Percentiles rank a stretch among this genome's conserved stretches.
Conservation (phyloP, 1,284 basidiomycete species). For the Ceraceosorus bombacis region DNA sequence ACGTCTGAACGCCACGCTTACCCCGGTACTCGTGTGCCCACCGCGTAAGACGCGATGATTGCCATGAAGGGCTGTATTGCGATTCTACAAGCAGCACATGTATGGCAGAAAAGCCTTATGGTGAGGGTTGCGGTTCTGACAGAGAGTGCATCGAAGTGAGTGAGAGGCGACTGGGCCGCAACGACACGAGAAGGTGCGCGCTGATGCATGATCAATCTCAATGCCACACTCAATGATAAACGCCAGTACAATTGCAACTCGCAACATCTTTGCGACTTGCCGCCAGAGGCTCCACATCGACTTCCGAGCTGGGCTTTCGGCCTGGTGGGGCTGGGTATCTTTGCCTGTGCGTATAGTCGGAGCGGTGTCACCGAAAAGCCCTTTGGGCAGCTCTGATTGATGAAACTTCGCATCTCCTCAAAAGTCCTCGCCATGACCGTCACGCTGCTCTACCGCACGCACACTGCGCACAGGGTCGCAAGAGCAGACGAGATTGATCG, state of each 20-base stretch:
- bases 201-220: background rate
- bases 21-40: too few relatives aligned
- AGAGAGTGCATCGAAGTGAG: slow-evolving; percentile 15
- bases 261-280: slow-evolving; percentile 1
- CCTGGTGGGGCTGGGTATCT: slow-evolving; percentile 12
- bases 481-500: slow-evolving; percentile 15
- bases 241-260: slow-evolving; percentile 15
- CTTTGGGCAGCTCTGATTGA: background rate
- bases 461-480: slow-evolving; percentile 7
- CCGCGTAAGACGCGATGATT: slow-evolving; percentile 12
- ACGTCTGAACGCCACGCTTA: too few relatives aligned
- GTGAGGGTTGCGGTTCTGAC: slow-evolving; percentile 7
- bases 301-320: slow-evolving; percentile 12
- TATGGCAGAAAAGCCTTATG: slow-evolving; percentile 7
- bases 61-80: slow-evolving; percentile 13
- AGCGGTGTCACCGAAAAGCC: background rate
- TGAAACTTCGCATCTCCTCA: background rate
- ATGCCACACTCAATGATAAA: background rate
- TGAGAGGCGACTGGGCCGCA: background rate
- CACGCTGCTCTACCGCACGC: slow-evolving; percentile 8
- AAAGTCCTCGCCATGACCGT: slow-evolving; percentile 7
- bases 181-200: background rate
- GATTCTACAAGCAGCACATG: slow-evolving; percentile 4
- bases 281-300: slow-evolving; percentile 11
- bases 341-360: background rate